Evolutionary conservation across 169 alveolate species (phyloP), one percentile per base, ranked within the genome.

Genomic region (Plasmodium coatneyi): DNA sequence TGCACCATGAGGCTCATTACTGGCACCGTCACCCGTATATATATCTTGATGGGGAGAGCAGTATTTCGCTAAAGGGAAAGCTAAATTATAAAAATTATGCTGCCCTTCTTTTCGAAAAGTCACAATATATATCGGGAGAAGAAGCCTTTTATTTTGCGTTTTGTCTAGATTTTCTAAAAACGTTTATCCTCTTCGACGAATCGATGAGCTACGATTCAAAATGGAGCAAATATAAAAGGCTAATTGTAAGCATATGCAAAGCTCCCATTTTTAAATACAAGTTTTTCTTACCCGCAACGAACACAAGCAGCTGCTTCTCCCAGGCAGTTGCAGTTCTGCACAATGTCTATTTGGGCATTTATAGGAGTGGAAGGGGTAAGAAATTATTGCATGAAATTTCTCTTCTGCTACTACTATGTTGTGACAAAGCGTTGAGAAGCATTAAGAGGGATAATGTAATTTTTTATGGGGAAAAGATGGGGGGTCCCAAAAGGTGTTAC

Each of bases 91-190:
- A 28, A 41, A 81, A 54, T 32, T 30, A 43, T 10, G 79, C 34
- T 16, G 36, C 56, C 25, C n/a, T 52, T 81, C 16, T 81, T 52
- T 81, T 41, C 39, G 76, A 28, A 81, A 46, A 46, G 70, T 1
- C 41, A 1, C 41, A 56, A n/a, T 74, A 74, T 39, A 84, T 84
- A 72, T 84, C 79, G 7, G 41, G 16, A 46, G 82, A 84, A 25
- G 4, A 32, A 19, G 52, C 84, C 14, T 36, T 54, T 30, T 34
- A 84, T 84, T 74, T 84, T 32, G 22, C 93, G 32, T 84, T 84
- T 74, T 84, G 86, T 39, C 41, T 84, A 49, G 80, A 84, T 52
- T 84, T 74, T 56, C 80, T 84, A 52, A 84, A 84, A 49, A 84
- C 43, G 5, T n/a, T 84, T 49, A 5, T 76, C 43, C 39, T 84